Evolutionary conservation across 768 basidiomycete species (phyloP).

Genomic region (Saitozyma sp.): DNA sequence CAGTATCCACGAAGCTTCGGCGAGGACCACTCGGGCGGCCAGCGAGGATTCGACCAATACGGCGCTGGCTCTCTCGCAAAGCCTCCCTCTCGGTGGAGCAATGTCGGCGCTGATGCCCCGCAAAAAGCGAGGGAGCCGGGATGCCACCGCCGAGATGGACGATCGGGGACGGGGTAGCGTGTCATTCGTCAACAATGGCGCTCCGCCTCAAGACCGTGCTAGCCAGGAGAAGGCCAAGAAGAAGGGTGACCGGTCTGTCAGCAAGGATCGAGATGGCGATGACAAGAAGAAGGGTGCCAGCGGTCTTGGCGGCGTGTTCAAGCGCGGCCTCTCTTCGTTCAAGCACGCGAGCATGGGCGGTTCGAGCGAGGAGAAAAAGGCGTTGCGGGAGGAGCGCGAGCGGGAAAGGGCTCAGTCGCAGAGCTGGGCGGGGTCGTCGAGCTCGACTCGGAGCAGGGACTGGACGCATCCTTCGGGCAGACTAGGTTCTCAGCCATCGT

Average conservation of each 20-base stretch:
- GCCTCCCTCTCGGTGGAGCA: slow-evolving; percentile 13
- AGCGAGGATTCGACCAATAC: slow-evolving; percentile 25
- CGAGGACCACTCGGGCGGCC: slow-evolving; percentile 15
- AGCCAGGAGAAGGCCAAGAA: background rate
- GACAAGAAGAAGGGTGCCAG: slow-evolving; percentile 24
- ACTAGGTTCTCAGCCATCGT: background rate
- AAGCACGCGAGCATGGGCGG: slow-evolving; percentile 14
- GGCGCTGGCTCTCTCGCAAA: slow-evolving; percentile 15
- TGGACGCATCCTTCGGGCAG: slow-evolving; percentile 21
- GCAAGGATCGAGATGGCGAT: slow-evolving; percentile 22
- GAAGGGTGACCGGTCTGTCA: slow-evolving; percentile 10
- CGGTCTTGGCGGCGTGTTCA: slow-evolving; percentile 40
- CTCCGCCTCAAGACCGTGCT: too few relatives aligned
- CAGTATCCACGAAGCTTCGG: background rate
- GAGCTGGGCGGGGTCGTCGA: slow-evolving; percentile 40
- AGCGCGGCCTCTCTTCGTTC: slow-evolving; percentile 37
- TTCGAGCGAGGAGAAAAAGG: slow-evolving; percentile 29
- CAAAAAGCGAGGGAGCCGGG: slow-evolving; percentile 17
- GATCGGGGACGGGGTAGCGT: slow-evolving; percentile 5
- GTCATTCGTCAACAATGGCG: slow-evolving; percentile 1
- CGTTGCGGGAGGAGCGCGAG: slow-evolving; percentile 36
- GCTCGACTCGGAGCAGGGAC: slow-evolving; percentile 2
- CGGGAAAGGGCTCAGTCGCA: slow-evolving; percentile 43
- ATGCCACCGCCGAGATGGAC: slow-evolving; percentile 2
- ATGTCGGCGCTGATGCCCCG: slow-evolving; percentile 14